Percentiles rank a stretch among this genome's conserved stretches.
Conservation (phyloP, 805 yeast species). For the Candida germanica region DNA sequence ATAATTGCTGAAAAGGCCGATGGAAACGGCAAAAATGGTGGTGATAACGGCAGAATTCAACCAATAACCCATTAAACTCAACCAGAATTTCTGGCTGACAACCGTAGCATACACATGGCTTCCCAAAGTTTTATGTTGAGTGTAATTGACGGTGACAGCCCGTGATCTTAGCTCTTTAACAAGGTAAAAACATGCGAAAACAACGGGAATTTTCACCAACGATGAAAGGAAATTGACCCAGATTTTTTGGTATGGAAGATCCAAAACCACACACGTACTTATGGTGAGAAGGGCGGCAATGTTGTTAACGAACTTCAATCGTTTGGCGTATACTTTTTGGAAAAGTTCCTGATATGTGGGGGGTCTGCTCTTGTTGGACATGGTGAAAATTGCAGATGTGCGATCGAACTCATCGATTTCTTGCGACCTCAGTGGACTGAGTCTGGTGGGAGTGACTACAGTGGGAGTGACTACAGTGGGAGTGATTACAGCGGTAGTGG, state of each 20-base stretch:
- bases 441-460: no score
- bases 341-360: slow-evolving; percentile 19
- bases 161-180: slow-evolving; percentile 24
- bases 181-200: slow-evolving; percentile 25
- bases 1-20: slow-evolving; percentile 25
- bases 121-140: slow-evolving; percentile 31
- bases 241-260: slow-evolving; percentile 26
- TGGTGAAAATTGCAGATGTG: no score
- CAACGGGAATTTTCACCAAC: slow-evolving; percentile 25
- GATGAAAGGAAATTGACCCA: slow-evolving; percentile 30
- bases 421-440: no score
- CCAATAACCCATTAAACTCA: slow-evolving; percentile 18
- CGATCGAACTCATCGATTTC: no score
- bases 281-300: slow-evolving; percentile 27
- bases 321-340: slow-evolving; percentile 27
- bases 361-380: no score
- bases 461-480: no score
- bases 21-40: slow-evolving; percentile 25
- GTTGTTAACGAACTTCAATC: slow-evolving; percentile 35
- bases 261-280: slow-evolving; percentile 20
- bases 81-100: slow-evolving; percentile 17
- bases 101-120: slow-evolving; percentile 26
- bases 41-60: slow-evolving; percentile 22
- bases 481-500: no score
- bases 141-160: slow-evolving; percentile 29